Conservation (phyloP, 2,329 filamentous ascomycete genomes). For the Fusarium nanum region DNA sequence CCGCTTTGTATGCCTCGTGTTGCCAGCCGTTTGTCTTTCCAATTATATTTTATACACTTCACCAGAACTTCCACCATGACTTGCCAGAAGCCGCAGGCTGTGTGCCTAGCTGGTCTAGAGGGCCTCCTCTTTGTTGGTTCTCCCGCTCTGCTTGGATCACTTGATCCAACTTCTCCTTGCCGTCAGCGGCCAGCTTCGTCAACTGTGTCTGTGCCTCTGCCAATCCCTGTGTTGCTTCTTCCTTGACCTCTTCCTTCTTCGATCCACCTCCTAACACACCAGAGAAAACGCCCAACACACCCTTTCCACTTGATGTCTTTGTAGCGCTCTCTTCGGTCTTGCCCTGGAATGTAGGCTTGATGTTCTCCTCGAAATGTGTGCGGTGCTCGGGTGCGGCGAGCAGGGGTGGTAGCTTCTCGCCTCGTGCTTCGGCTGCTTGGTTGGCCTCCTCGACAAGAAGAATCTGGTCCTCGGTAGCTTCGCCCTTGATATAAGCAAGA, state of each 20-base stretch:
- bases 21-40: constrained; percentile 19
- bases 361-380: constrained; percentile 52
- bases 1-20: constrained; percentile 23
- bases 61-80: constrained; percentile 63
- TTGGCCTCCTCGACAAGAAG: constrained; percentile 68
- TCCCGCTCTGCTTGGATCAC: constrained; percentile 63
- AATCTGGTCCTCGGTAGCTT: constrained; percentile 67
- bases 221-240: constrained; percentile 29
- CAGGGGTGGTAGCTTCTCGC: constrained; percentile 62
- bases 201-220: constrained; percentile 33
- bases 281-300: constrained; percentile 52
- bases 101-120: constrained; percentile 62
- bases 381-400: constrained; percentile 59
- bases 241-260: constrained; percentile 32
- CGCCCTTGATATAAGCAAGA: constrained; percentile 69
- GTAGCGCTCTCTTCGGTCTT: constrained; percentile 30
- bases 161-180: constrained; percentile 53
- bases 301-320: constrained; percentile 49
- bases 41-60: constrained; percentile 38
- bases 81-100: constrained; percentile 57
- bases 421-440: constrained; percentile 58
- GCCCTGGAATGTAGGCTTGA: constrained; percentile 49
- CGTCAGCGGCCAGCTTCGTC: constrained; percentile 36
- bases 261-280: constrained; percentile 47
- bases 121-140: constrained; percentile 63